Evolutionary conservation across 805 yeast species (phyloP).

Genomic region (Ogataea pilisensis): DNA sequence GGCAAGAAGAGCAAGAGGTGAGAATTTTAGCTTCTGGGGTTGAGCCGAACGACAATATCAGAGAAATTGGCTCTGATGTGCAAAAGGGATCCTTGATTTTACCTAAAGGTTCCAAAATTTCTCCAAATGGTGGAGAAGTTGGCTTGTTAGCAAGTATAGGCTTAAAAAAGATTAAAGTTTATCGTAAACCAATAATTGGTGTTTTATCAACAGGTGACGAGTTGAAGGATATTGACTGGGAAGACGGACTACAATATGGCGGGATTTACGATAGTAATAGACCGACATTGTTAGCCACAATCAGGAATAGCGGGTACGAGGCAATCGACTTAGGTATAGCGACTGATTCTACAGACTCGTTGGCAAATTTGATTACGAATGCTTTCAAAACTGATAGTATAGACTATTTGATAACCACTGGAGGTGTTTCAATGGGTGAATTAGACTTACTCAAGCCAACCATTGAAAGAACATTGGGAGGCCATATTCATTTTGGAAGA

Average conservation of each 20-base stretch:
- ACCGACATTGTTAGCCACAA: constrained; percentile 39
- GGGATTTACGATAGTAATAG: constrained; percentile 49
- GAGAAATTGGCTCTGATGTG: constrained; percentile 47
- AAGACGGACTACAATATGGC: constrained; percentile 31
- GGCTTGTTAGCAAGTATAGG: constrained; percentile 49
- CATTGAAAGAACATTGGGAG: constrained; percentile 38
- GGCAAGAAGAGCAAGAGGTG: constrained; percentile 39
- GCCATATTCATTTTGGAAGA: constrained; percentile 48
- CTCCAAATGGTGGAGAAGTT: constrained; percentile 45
- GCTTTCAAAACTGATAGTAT: constrained; percentile 27
- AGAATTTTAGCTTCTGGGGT: constrained; percentile 38
- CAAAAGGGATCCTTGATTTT: constrained; percentile 36
- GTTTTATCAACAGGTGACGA: constrained; percentile 53
- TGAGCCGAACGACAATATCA: constrained; percentile 39
- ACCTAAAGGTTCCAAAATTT: constrained; percentile 33
- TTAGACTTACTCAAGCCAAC: constrained; percentile 47
- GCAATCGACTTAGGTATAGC: constrained; percentile 50
- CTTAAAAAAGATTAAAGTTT: constrained; percentile 34
- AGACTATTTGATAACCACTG: constrained; percentile 47
- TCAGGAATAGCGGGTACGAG: constrained; percentile 33
- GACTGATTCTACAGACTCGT: constrained; percentile 32
- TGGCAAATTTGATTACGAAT: constrained; percentile 22
- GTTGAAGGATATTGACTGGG: constrained; percentile 34
- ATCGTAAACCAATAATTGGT: constrained; percentile 40
- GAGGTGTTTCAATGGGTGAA: constrained; percentile 62